Base-by-base conservation (phyloP, 2,329 filamentous ascomycete species). In the Fusarium incarnatum region DNA sequence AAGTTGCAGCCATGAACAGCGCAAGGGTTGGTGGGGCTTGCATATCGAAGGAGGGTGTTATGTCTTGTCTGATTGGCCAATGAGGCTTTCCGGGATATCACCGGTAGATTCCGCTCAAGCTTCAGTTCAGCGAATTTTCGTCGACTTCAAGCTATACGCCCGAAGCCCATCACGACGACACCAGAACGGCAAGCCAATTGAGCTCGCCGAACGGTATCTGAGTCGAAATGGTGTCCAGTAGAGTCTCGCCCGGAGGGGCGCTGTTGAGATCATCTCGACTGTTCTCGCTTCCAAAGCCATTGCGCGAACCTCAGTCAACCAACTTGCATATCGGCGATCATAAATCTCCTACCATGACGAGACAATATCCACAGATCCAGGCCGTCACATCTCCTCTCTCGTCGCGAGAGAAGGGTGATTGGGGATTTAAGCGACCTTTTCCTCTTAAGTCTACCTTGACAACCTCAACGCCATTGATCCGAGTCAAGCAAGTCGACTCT, bases 391-490 rank as follows among this genome's bases (percentile, higher is more conserved):
- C 94, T 1, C 91, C 94, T 8, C 83, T 86, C 46, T 86, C 89
- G 20, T 94, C 94, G 10, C 86, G 93, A 25, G 83, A 85, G 42
- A 88, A 88, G 76, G 95, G 95, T 37, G 95, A 98, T 77, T 98
- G 95, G 94, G 95, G 95, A 16, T 83, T 98, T 74, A 98, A 98
- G 83, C 86, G 95, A 58, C 86, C 94, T 2, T 84, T 98, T 8
- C 95, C 95, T 3, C 82, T 91, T 11, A 91, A 91, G 78, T 90
- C 91, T 5, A 94, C 93, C 8, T 88, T 89, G 22, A 88, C 88
- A 56, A 89, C 89, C 9, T 89, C 90, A 9, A 90, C 89, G n/a
- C 92, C 94, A 12, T 84, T 92, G 52, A 87, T 97, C 56, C 89
- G 93, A 70, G 82, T 98, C 72, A 90, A 89, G 75, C 87, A 91